These are phyloP conservation scores for Magnolia officinalis DNA, from an alignment of 164 flowering plant species.

Conservation along the genomic window DNA sequence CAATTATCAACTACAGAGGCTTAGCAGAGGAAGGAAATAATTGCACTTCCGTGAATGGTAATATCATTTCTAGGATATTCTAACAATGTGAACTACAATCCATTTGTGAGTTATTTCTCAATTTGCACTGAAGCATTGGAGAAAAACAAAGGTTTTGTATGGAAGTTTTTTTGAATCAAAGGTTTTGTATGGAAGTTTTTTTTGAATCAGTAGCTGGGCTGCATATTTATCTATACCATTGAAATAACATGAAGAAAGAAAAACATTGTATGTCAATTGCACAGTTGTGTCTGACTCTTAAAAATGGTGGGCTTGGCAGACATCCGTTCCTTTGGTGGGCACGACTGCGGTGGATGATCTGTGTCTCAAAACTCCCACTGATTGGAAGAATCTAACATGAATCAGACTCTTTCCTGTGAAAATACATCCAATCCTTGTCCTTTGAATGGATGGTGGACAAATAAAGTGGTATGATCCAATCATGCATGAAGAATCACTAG, in stretches of 20 bases:
- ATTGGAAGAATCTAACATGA: neutral
- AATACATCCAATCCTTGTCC: too few relatives aligned
- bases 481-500: too few relatives aligned
- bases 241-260: neutral
- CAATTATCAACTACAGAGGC: constrained; percentile 75
- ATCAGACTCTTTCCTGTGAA: neutral
- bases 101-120: neutral
- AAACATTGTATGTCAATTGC: neutral
- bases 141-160: too few relatives aligned
- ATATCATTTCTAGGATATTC: neutral
- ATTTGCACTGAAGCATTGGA: neutral
- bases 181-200: too few relatives aligned
- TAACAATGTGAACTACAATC: neutral
- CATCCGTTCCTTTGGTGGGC: neutral
- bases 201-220: too few relatives aligned
- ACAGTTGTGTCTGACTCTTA: neutral
- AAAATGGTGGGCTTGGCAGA: neutral
- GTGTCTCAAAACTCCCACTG: neutral
- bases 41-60: neutral
- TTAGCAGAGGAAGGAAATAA: constrained; percentile 57
- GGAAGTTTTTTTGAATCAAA: too few relatives aligned
- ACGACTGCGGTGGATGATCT: neutral
- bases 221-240: neutral
- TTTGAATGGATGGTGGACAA: too few relatives aligned
- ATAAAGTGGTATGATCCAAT: too few relatives aligned